Evolutionary conservation across 768 basidiomycete species (phyloP).

Genomic region (Pisolithus sp.): DNA sequence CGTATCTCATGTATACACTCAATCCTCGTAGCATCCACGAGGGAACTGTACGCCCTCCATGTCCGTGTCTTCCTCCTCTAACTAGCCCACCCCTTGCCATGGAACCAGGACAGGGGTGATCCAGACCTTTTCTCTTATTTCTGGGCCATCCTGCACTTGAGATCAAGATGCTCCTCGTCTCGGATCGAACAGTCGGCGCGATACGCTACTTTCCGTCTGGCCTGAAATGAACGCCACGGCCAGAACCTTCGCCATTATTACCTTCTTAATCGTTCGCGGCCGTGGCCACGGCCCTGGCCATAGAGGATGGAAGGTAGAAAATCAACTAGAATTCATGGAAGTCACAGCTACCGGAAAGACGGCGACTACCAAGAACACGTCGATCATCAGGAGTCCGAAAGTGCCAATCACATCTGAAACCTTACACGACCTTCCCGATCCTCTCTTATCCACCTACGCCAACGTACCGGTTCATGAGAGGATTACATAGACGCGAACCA

Average conservation of each 20-base stretch:
- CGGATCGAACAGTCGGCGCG: conserved; percentile 67
- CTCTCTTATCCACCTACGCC: conserved; percentile 32
- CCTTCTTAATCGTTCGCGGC: no score
- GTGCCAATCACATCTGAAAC: conserved; percentile 20
- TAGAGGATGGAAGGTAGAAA: no score
- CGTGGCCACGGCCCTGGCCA: no score
- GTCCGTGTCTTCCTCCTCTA: conserved; percentile 36
- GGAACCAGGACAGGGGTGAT: conserved; percentile 41
- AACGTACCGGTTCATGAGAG: conserved; percentile 36
- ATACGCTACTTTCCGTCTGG: conserved; percentile 44
- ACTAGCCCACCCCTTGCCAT: conserved; percentile 34
- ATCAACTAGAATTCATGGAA: no score
- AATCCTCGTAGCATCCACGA: conserved; percentile 52
- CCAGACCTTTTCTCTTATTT: conserved; percentile 46
- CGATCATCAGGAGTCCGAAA: no score
- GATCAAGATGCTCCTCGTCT: conserved; percentile 46
- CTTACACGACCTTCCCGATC: conserved; percentile 46
- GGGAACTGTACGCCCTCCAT: conserved; percentile 45
- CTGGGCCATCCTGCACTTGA: conserved; percentile 52
- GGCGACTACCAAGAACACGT: no score
- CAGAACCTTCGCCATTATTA: neutral
- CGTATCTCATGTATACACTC: conserved; percentile 30
- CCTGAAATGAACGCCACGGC: conserved; percentile 36
- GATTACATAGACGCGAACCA: conserved; percentile 48
- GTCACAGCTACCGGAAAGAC: no score